Evolutionary conservation across 2,329 filamentous ascomycete species (phyloP), one percentile per base, ranked within the genome.

Genomic region (Knufia petricola): DNA sequence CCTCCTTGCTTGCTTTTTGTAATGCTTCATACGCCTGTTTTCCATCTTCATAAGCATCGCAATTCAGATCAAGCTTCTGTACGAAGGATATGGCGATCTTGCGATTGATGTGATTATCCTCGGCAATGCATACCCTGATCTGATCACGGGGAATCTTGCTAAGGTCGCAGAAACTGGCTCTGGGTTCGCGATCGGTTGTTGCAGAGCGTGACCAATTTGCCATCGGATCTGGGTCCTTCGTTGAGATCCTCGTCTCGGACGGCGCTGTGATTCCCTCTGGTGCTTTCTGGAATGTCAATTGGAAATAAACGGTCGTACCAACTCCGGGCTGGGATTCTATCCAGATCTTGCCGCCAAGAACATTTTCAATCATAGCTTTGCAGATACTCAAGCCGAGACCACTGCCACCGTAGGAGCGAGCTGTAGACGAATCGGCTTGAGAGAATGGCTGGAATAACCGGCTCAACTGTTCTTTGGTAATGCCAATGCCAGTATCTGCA

Each of bases 31-130:
- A 15, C 63, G 70, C 46, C 64, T 50, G 42, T 53, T 84, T 76
- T 0, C 90, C 90, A 62, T 96, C 94, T 54, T 87, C 86, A 61
- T 88, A 95, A 0, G 89, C 88, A 63, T 90, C 84, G 45, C 92
- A 88, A 49, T 80, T 77, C 64, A 95, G 90, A 1, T 89, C 88
- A 8, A 96, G 76, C 46, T 66, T 69, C 46, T 63, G 66, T 61
- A 71, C 64, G 46, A 67, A 69, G 0, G 67, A 69, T 53, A 69
- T 60, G 54, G 70, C 65, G 24, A 71, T 60, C 15, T 66, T 69
- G 17, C 70, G 60, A 43, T 72, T 72, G 52, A 72, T 71, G 3
- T 60, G 58, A 51, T 72, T 72, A 68, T 96, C 90, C 61, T 96
- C 90, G 0, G 90, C 90, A 50, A 96, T 90, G 65, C 88, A 95